Evolutionary conservation across 1,139 yeast species (phyloP).

Genomic region (Debaryomyces nepalensis): DNA sequence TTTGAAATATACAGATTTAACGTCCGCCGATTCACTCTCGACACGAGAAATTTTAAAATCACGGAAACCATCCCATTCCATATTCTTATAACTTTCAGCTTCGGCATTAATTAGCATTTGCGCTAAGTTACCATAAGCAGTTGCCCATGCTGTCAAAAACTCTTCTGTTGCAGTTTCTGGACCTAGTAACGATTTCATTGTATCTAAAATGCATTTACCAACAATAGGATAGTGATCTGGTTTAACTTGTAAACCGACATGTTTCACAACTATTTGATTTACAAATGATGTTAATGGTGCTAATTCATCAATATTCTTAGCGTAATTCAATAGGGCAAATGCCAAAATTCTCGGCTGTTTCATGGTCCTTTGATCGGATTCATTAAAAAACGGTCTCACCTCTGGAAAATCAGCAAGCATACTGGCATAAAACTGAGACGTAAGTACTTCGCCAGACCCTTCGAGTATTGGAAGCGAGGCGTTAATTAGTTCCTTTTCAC

Average conservation of each 20-base stretch:
- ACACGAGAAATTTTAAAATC: conserved; percentile 51
- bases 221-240: conserved; percentile 72
- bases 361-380: conserved; percentile 57
- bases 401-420: conserved; percentile 60
- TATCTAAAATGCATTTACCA: conserved; percentile 56
- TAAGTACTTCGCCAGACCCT: conserved; percentile 57
- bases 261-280: conserved; percentile 64
- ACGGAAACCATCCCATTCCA: conserved; percentile 61
- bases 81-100: conserved; percentile 45
- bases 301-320: conserved; percentile 65
- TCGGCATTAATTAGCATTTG: conserved; percentile 63
- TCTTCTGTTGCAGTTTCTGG: conserved; percentile 57
- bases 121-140: conserved; percentile 69
- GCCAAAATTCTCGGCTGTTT: conserved; percentile 71
- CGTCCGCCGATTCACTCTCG: conserved; percentile 49
- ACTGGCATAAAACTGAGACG: conserved; percentile 56
- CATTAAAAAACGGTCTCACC: conserved; percentile 62
- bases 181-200: conserved; percentile 62
- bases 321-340: conserved; percentile 63
- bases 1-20: conserved; percentile 56
- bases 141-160: conserved; percentile 65
- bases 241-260: conserved; percentile 62
- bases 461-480: conserved; percentile 65
- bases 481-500: conserved; percentile 47
- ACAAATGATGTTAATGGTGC: conserved; percentile 59